A percentile compares a stretch with the other conserved stretches of the same genome.
These are phyloP conservation scores for Nepenthes mirabilis DNA, from an alignment of 148 eudicot species.

Conservation along the genomic window DNA sequence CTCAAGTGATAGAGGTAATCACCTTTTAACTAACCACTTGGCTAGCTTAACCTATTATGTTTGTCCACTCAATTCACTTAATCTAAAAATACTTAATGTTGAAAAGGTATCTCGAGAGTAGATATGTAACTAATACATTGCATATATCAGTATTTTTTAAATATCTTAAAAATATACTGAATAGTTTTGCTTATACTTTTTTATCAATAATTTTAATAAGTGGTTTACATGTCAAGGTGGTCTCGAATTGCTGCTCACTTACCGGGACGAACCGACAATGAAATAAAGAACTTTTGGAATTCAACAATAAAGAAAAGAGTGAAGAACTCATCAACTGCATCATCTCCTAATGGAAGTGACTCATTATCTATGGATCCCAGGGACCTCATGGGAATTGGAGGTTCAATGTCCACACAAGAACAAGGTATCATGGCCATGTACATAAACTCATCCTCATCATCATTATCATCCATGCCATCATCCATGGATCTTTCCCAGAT, in stretches of 20 bases:
- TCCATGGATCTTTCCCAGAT: neutral
- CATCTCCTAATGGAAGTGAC: conserved; percentile 8
- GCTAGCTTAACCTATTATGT: too few species aligned
- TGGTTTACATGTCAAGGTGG: conserved; percentile 27
- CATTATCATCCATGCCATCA: neutral
- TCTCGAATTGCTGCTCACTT: conserved; percentile 69
- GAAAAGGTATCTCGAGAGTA: too few species aligned
- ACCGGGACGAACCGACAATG: conserved; percentile 73
- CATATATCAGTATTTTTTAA: too few species aligned
- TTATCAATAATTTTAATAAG: too few species aligned
- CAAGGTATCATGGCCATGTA: conserved; percentile 13
- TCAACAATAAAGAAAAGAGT: conserved; percentile 53
- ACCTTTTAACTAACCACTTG: too few species aligned
- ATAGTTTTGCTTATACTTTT: too few species aligned
- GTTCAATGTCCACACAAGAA: conserved; percentile 14
- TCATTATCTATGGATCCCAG: conserved; percentile 15
- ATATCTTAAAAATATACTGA: too few species aligned
- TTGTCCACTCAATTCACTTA: too few species aligned
- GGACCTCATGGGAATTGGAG: conserved; percentile 1
- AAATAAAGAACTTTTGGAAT: conserved; percentile 73
- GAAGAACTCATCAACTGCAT: conserved; percentile 18
- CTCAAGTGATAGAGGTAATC: too few species aligned
- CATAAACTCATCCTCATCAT: conserved; percentile 27
- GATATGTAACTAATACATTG: too few species aligned
- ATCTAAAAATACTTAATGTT: too few species aligned